phyloP scores from a whole-genome alignment of 306 rosid species.

The Trifolium repens region DNA sequence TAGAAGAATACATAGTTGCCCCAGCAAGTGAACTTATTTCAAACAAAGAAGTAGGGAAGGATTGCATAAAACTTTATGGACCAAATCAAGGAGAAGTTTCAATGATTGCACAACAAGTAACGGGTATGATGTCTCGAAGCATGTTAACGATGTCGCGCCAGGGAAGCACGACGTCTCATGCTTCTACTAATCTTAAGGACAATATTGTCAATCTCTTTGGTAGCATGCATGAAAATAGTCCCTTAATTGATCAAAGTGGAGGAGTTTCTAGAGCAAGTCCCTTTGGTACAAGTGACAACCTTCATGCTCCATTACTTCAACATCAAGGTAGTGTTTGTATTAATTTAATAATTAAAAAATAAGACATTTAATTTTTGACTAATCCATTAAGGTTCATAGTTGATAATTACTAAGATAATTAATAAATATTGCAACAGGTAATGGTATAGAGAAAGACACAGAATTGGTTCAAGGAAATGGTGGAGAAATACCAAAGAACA shows the following conservation, averaged over 20 bases:
- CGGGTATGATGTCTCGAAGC: constrained; percentile 61
- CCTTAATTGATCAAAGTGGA: constrained; percentile 43
- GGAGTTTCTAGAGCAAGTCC: constrained; percentile 47
- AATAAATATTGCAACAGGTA: background rate
- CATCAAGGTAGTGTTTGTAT: constrained; percentile 53
- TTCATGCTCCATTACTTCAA: constrained; percentile 64
- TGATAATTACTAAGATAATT: too few species aligned
- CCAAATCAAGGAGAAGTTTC: constrained; percentile 72
- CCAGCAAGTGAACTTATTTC: constrained; percentile 57
- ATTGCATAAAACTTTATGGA: constrained; percentile 71
- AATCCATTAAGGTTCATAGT: too few species aligned
- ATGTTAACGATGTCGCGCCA: constrained; percentile 58
- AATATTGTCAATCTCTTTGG: constrained; percentile 82
- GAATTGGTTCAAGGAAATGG: constrained; percentile 1
- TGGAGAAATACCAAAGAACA: constrained; percentile 51
- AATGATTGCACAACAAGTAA: constrained; percentile 80
- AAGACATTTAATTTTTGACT: background rate
- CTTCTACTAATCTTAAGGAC: constrained; percentile 55
- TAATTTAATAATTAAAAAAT: background rate
- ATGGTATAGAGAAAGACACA: constrained; percentile 42
- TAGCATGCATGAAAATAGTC: constrained; percentile 64
- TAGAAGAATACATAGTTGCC: constrained; percentile 86
- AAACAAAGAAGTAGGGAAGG: constrained; percentile 57
- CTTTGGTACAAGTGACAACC: constrained; percentile 58
- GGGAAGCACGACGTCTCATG: constrained; percentile 61